Percentiles rank a stretch among this genome's conserved stretches.
phyloP scores from a whole-genome alignment of 306 rosid species.

The Fragaria iinumae region DNA sequence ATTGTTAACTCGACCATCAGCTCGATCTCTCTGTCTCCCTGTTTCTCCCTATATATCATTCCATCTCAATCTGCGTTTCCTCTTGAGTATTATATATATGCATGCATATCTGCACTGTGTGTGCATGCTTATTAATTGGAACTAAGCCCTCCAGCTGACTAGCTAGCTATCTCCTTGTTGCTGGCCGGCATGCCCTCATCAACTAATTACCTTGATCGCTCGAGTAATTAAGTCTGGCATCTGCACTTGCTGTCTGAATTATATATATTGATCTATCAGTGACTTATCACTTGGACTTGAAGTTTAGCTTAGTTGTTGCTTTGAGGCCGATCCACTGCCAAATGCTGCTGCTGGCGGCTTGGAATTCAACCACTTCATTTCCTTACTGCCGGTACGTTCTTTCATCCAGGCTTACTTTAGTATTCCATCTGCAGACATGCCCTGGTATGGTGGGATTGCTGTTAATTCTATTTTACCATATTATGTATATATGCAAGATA shows the following conservation, averaged over 20 bases:
- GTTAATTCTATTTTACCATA: not conserved
- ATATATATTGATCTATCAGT: not conserved
- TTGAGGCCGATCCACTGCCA: slow-evolving; percentile 15
- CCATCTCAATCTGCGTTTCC: not conserved
- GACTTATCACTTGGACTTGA: not conserved
- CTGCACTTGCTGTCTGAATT: slow-evolving; percentile 25
- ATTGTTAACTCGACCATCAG: not conserved
- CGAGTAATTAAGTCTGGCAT: not conserved
- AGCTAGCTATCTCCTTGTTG: not conserved
- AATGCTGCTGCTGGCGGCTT: slow-evolving; percentile 27
- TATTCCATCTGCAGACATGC: not conserved
- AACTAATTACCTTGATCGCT: not conserved
- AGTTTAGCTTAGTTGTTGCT: slow-evolving; percentile 21
- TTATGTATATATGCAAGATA: not conserved
- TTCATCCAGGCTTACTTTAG: slow-evolving; percentile 2
- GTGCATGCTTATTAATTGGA: not conserved
- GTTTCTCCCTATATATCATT: no score
- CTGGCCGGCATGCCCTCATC: not conserved
- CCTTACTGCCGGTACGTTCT: slow-evolving; percentile 33
- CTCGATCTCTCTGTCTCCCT: not conserved
- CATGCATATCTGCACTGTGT: not conserved
- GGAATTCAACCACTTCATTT: slow-evolving; percentile 24
- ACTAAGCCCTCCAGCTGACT: not conserved
- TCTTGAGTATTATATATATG: not conserved
- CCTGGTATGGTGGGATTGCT: not conserved